Conservation (phyloP, 2,329 filamentous ascomycete species). For the Arthrinium phaeospermum region DNA sequence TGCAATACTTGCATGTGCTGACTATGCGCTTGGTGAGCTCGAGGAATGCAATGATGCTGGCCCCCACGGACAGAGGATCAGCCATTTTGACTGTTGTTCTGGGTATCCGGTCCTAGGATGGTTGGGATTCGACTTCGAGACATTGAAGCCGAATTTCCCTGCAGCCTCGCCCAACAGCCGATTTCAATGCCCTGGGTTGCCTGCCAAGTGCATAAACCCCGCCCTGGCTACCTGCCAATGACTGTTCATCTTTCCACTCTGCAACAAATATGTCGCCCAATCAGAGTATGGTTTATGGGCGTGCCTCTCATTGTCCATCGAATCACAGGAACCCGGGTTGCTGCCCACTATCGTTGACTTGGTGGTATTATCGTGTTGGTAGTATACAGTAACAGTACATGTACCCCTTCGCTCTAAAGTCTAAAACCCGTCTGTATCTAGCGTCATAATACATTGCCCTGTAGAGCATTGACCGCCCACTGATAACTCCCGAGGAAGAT, state of each 20-base stretch:
- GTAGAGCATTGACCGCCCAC: constrained; percentile 79
- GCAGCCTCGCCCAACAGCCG: too few species aligned
- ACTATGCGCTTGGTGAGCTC: constrained; percentile 26
- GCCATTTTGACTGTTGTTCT: not conserved
- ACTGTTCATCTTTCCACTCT: too few species aligned
- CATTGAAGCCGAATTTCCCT: too few species aligned
- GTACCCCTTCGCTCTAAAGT: not conserved
- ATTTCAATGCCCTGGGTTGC: not conserved
- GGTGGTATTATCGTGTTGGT: too few species aligned
- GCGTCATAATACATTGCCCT: constrained; percentile 37
- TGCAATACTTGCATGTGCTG: constrained; percentile 25
- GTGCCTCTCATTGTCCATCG: not conserved
- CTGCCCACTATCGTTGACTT: too few species aligned
- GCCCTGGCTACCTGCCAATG: not conserved
- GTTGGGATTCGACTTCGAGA: too few species aligned
- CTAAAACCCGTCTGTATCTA: not conserved
- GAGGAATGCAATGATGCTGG: constrained; percentile 28
- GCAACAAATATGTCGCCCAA: too few species aligned
- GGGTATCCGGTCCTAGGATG: not conserved
- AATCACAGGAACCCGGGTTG: not conserved
- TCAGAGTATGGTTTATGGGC: too few species aligned
- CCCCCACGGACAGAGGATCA: constrained; percentile 19
- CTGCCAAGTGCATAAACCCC: not conserved
- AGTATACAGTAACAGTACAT: not conserved
- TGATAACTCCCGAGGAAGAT: constrained; percentile 96